Evolutionary conservation across 163 green algal species (phyloP).

Genomic region (Coccomyxa subellipsoidea): DNA sequence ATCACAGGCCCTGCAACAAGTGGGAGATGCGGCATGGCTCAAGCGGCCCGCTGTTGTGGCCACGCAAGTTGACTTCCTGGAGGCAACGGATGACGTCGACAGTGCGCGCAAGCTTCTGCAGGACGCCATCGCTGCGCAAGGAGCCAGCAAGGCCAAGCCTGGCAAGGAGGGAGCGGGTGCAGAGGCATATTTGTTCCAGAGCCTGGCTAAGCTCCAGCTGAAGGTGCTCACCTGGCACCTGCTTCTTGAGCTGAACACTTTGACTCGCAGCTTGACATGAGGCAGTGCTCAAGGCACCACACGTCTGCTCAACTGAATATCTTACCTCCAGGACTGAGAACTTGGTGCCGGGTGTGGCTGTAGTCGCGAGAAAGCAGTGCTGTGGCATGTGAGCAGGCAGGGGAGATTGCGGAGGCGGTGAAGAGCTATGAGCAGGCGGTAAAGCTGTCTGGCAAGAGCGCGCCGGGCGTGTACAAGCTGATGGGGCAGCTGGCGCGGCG

Average conservation of each 20-base stretch:
- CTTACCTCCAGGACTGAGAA: no score
- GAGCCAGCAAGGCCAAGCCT: not conserved
- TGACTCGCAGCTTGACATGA: no score
- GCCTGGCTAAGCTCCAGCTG: conserved; percentile 16
- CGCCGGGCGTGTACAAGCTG: conserved; percentile 11
- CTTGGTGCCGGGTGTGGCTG: no score
- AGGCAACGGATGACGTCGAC: conserved; percentile 29
- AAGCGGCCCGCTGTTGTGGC: conserved; percentile 47
- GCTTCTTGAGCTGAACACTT: no score
- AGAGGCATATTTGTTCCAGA: conserved; percentile 15
- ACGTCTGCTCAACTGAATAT: no score
- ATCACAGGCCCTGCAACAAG: not conserved
- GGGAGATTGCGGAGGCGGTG: conserved; percentile 6
- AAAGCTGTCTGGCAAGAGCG: not conserved
- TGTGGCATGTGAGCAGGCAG: conserved; percentile 11
- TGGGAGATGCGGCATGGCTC: not conserved
- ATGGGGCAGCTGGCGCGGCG: conserved; percentile 24
- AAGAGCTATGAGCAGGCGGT: conserved; percentile 15
- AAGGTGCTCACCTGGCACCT: conserved; percentile 14
- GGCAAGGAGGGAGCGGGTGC: not conserved
- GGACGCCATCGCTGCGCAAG: conserved; percentile 5
- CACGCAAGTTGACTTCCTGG: conserved; percentile 52
- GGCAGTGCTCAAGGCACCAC: no score
- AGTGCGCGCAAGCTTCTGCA: conserved; percentile 9
- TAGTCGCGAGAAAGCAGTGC: not conserved